Evolutionary conservation across 73 alveolate species (phyloP), one percentile per base, ranked within the genome.

Genomic region (Effrenium voratum): DNA sequence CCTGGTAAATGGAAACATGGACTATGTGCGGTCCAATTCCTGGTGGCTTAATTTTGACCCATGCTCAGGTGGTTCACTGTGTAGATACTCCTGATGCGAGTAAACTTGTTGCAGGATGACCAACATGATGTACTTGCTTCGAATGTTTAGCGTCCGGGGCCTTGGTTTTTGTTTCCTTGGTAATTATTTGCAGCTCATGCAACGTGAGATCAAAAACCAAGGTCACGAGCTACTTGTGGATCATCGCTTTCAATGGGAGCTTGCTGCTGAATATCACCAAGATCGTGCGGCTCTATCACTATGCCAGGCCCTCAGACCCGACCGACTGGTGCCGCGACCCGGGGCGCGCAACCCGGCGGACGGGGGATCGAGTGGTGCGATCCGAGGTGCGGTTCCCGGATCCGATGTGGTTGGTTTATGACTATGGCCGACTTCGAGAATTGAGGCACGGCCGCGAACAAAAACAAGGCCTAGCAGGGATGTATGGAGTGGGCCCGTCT

Each of bases 321-420:
- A n/a, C 15, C n/a, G 79, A 66, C 30, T 0, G 8, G 15, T 24
- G 30, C 79, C 30, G 10, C 30, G 63, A n/a, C n/a, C n/a, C n/a
- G n/a, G n/a, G n/a, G n/a, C n/a, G n/a, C n/a, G n/a, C n/a, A n/a
- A n/a, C n/a, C n/a, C n/a, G n/a, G n/a, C n/a, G n/a, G n/a, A n/a
- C n/a, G n/a, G n/a, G n/a, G n/a, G n/a, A n/a, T n/a, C n/a, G n/a
- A n/a, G n/a, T n/a, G n/a, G n/a, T n/a, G n/a, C n/a, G n/a, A n/a
- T n/a, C 32, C 32, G n/a, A 87, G 95, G 95, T 87, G 47, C 81
- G 95, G 19, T 36, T 87, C 49, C 95, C 95, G 24, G 95, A 87
- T 87, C 84, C 95, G 6, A 63, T 87, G 79, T 87, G 95, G 95
- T 68, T 87, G n/a, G n/a, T 87, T 10, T 87, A 83, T 82, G 95